phyloP scores from a whole-genome alignment of 352 stramenopile genomes.

The Phytophthora fragariae region DNA sequence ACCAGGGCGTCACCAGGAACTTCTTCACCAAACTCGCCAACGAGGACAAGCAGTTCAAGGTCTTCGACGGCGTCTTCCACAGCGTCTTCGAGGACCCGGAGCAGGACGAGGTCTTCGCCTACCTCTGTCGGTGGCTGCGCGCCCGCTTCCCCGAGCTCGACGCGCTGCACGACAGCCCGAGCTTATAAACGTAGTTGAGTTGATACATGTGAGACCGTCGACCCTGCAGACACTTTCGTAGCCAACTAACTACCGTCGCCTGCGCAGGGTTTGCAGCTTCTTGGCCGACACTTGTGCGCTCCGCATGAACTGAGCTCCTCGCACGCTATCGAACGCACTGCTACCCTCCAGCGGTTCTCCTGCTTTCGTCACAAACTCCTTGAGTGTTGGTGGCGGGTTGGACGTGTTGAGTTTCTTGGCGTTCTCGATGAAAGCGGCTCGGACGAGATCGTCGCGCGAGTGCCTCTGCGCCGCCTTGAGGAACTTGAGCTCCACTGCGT shows the following conservation, averaged over 20 bases:
- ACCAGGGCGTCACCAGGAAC: constrained; percentile 26
- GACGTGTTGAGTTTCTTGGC: constrained; percentile 10
- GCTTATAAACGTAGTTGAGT: constrained; percentile 25
- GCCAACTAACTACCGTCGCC: neutral
- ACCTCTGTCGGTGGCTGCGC: constrained; percentile 28
- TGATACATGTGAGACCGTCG: constrained; percentile 4
- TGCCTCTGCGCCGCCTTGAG: constrained; percentile 17
- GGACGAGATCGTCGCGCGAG: constrained; percentile 3
- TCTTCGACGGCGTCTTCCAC: constrained; percentile 59
- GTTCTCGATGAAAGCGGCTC: constrained; percentile 19
- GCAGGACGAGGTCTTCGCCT: constrained; percentile 33
- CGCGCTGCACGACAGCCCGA: neutral
- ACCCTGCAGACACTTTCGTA: no score
- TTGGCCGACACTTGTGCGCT: constrained; percentile 15
- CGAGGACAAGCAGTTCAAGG: constrained; percentile 59
- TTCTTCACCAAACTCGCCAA: constrained; percentile 51
- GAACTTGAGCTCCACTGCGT: constrained; percentile 24
- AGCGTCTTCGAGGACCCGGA: constrained; percentile 63
- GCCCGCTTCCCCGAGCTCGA: constrained; percentile 21
- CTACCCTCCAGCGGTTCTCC: neutral
- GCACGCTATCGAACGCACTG: neutral
- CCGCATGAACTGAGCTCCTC: constrained; percentile 19
- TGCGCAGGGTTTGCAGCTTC: constrained; percentile 21
- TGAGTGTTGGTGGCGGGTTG: constrained; percentile 8
- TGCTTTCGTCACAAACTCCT: constrained; percentile 16